phyloP scores from a whole-genome alignment of 106 monocot genomes.

The Platanthera zijinensis region DNA sequence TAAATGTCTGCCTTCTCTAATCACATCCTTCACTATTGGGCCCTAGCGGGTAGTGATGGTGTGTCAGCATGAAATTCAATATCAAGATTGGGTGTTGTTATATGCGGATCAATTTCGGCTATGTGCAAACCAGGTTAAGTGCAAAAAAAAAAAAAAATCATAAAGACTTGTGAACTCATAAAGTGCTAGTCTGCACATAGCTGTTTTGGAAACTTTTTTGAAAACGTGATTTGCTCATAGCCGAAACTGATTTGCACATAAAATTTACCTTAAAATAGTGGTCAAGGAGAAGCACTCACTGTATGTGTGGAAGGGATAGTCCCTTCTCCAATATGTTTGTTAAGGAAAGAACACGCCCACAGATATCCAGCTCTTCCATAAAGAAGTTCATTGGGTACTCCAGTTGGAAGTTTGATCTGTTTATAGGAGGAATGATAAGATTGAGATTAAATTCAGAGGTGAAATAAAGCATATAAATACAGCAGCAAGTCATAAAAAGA shows the following conservation, averaged over 20 bases:
- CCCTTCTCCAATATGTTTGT: constrained; percentile 51
- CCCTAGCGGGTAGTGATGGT: constrained; percentile 8
- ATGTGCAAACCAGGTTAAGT: neutral
- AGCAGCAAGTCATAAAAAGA: neutral
- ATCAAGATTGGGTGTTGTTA: neutral
- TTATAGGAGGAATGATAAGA: neutral
- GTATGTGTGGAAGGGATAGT: constrained; percentile 33
- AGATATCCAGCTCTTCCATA: constrained; percentile 90
- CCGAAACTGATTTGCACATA: too few species aligned
- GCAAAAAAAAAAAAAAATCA: neutral
- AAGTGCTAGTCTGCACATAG: too few species aligned
- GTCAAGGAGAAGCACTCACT: constrained; percentile 27
- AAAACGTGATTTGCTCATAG: too few species aligned
- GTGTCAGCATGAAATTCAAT: neutral
- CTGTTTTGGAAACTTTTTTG: too few species aligned
- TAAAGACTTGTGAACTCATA: neutral
- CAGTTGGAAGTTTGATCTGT: constrained; percentile 55
- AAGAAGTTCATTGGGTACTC: constrained; percentile 72
- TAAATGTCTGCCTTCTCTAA: constrained; percentile 48
- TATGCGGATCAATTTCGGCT: too few species aligned
- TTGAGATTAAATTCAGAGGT: neutral
- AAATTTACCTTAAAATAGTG: too few species aligned
- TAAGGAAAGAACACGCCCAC: constrained; percentile 82
- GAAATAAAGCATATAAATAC: neutral
- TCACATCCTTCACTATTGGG: constrained; percentile 39